Base-by-base conservation (phyloP, 2,329 filamentous ascomycete species). In the Xylariaceae sp. region DNA sequence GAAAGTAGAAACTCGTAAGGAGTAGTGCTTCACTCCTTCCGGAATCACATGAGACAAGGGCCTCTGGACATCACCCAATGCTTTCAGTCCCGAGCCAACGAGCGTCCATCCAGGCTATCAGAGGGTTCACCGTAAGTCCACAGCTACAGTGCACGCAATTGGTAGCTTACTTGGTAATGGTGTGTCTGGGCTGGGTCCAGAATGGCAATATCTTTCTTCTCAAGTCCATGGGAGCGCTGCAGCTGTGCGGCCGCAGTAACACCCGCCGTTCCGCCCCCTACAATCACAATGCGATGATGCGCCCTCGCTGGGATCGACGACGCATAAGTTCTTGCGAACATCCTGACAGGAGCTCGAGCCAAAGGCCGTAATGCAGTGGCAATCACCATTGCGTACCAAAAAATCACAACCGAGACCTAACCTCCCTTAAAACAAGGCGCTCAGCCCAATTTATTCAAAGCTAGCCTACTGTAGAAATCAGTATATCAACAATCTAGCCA, bases 181-280 rank as follows among this genome's bases (percentile, higher is more conserved):
- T 73, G 70, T 21, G 59, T 58, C 43, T 60, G 53, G 15, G 70
- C 69, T 18, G 70, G 69, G 52, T 73, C 70, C 18, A 73, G 46
- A 50, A 73, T 71, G 46, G 70, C 70, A 37, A 73, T 68, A 24
- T 72, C 70, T 29, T 67, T 65, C 52, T 67, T 67, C 15, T 64
- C 63, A 21, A 70, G 63, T 27, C 60, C 58, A 4, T 53, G 49
- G 15, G 62, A 59, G 13, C 62, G 61, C 35, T 88, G 78, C 3
- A 91, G 79, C 72, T 90, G 87, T 64, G 89, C 85, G 63, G 83
- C 84, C 64, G 88, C 80, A 1, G 82, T 72, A 13, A 89, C 70
- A 42, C 87, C 87, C 30, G 86, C 87, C 10, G 82, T 76, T 26
- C 87, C 87, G 46, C 81, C 86, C 43, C 87, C 87, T 23, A 90